Evolutionary conservation across 805 yeast genomes (phyloP), one percentile per base, ranked within the genome.

Genomic region (Torulaspora gathmanii): DNA sequence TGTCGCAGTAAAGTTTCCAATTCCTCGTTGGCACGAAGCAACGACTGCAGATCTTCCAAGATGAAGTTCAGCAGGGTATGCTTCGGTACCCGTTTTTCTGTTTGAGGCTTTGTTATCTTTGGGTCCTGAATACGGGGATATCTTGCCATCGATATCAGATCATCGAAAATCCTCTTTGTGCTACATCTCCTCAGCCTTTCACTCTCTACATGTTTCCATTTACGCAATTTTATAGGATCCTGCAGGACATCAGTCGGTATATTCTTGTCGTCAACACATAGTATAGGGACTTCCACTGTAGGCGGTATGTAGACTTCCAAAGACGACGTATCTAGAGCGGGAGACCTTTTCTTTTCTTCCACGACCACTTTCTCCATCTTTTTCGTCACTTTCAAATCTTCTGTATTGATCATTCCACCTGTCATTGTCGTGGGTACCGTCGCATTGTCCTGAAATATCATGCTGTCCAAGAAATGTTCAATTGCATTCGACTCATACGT

Each of bases 131-230:
- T 16, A 27, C 59, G 35, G 1, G 64, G 60, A 33, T 51, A 51
- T 33, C 51, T 50, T 16, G 62, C 47, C 42, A 58, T 33, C 9
- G 46, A 50, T n/a, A 54, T 51, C 34, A 66, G 45, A 11, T 54
- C 52, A 22, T 62, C 62, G 44, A 63, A 66, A 9, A 57, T 47
- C 13, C 52, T 48, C 42, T 62, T 65, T 15, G 63, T 62, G 13
- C 56, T 50, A 39, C 51, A 54, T 46, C 68, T 55, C 44, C 67
- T 50, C 29, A 58, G 43, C 43, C 61, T 61, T 41, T 64, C 69
- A 13, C 61, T 44, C 33, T 58, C 57, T 4, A 64, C 66, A 49
- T 64, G 68, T 39, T 56, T 60, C 68, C 68, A 64, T 50, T 60
- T 63, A 39, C 58, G 58, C 5, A 58, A 19, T 31, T 43, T 42